Evolutionary conservation across 768 basidiomycete species (phyloP).

Genomic region (Auricularia sp.): DNA sequence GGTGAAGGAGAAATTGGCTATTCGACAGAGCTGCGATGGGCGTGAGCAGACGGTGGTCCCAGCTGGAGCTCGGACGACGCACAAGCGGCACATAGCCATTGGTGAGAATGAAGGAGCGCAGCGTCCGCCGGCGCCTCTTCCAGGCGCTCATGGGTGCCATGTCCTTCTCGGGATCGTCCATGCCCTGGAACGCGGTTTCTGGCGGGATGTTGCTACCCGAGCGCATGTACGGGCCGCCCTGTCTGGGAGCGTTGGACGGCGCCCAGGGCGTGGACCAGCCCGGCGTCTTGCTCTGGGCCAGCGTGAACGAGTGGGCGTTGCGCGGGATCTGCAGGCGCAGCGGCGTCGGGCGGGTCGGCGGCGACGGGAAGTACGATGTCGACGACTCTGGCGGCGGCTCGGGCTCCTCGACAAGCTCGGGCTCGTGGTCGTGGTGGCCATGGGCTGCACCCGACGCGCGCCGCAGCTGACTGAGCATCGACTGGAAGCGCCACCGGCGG

Average conservation of each 20-base stretch:
- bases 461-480: conserved; percentile 4
- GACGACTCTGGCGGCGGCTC: conserved; percentile 14
- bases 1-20: conserved; percentile 77
- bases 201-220: neutral
- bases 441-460: neutral
- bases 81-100: conserved; percentile 77
- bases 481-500: conserved; percentile 10
- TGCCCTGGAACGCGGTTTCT: conserved; percentile 10
- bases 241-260: conserved; percentile 15
- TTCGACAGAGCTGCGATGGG: conserved; percentile 58
- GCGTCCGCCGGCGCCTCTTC: conserved; percentile 22
- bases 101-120: conserved; percentile 48
- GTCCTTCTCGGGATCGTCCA: conserved; percentile 32
- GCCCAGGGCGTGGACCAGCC: conserved; percentile 65
- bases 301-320: conserved; percentile 34
- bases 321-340: conserved; percentile 7
- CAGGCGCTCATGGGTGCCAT: conserved; percentile 21
- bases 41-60: conserved; percentile 5
- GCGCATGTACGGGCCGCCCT: conserved; percentile 3
- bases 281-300: conserved; percentile 47
- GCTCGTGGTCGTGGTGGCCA: neutral
- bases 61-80: conserved; percentile 16
- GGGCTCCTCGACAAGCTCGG: conserved; percentile 1
- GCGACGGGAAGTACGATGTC: conserved; percentile 13
- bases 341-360: conserved; percentile 1